phyloP scores from a whole-genome alignment of 2,329 filamentous ascomycete species.

The Sarocladium strictum region DNA sequence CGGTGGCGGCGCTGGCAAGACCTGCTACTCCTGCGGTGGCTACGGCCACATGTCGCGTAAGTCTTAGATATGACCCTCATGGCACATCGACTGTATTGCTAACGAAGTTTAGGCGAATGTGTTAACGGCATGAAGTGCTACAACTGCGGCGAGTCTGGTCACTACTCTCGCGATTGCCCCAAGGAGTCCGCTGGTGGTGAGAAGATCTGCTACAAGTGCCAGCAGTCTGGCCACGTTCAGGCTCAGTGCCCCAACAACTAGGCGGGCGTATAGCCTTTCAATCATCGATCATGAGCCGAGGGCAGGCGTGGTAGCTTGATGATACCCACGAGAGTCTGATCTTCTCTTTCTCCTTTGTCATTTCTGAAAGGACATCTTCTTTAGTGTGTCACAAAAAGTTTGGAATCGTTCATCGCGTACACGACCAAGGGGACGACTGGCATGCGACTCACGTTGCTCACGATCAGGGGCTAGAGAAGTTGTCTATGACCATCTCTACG shows the following conservation, averaged over 20 bases:
- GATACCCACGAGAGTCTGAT: slow-evolving; percentile 32
- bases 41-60: slow-evolving; percentile 90
- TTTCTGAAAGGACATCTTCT: slow-evolving; percentile 8
- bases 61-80: slow-evolving; percentile 21
- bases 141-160: slow-evolving; percentile 93
- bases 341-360: slow-evolving; percentile 10
- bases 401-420: slow-evolving; percentile 8
- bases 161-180: slow-evolving; percentile 93
- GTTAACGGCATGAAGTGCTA: slow-evolving; percentile 99
- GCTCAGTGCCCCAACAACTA: slow-evolving; percentile 83
- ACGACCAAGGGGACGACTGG: slow-evolving; percentile 8
- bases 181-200: slow-evolving; percentile 81
- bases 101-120: slow-evolving; percentile 62
- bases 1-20: slow-evolving; percentile 61
- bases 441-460: slow-evolving; percentile 12
- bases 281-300: slow-evolving; percentile 17
- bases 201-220: slow-evolving; percentile 98
- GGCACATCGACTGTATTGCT: slow-evolving; percentile 11
- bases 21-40: slow-evolving; percentile 97
- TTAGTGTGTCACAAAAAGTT: slow-evolving; percentile 8
- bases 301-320: slow-evolving; percentile 35
- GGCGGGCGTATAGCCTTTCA: slow-evolving; percentile 20
- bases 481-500: background rate
- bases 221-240: slow-evolving; percentile 82
- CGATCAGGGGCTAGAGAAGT: background rate